Base-by-base conservation (phyloP, 2,329 filamentous ascomycete genomes). In the Colletotrichum musicola region DNA sequence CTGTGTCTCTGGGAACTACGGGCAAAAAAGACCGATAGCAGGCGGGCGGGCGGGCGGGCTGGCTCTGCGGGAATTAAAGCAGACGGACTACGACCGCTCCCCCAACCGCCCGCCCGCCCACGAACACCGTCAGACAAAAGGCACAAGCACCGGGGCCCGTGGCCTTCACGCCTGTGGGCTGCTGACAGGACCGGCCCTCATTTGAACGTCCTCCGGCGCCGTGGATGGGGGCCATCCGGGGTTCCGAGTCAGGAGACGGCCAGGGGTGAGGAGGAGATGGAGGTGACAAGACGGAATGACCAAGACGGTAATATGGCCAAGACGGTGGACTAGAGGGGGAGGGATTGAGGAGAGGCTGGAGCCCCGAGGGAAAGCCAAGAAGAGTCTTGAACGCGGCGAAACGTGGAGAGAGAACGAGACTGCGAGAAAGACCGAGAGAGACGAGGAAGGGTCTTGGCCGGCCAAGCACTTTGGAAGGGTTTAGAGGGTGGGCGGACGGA, bases 121-220 rank as follows among this genome's bases (percentile, higher is more conserved):
- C 44, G 44, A 16, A 46, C 44, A 46, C 18, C 16, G 16, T 35
- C 30, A 16, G 44, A 46, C 13, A 16, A 6, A 46, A 46, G 16
- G 44, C n/a, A 22, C 62, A 27, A 27, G 20, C 22, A 51, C 42
- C n/a, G 38, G 20, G 25, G 25, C 27, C 46, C 62, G 54, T 50
- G 49, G n/a, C 30, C 16, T 25, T 27, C 22, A 25, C 44, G 18
- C 62, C 65, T 60, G 25, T 30, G 35, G 44, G 16, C 42, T 68
- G 42, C 61, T 56, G 42, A 61, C 62, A 46, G 27, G 25, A 35
- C 62, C 62, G 65, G 65, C 30, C 30, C 62, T 68, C 55, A 51
- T 51, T 56, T 22, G 65, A 65, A 68, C 65, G 65, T 68, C 65
- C 18, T 55, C 66, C 66, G 66, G 66, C 5, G 49, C 66, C 66